Evolutionary conservation across 1,139 yeast species (phyloP).

Genomic region (Hyphopichia khmerensis): DNA sequence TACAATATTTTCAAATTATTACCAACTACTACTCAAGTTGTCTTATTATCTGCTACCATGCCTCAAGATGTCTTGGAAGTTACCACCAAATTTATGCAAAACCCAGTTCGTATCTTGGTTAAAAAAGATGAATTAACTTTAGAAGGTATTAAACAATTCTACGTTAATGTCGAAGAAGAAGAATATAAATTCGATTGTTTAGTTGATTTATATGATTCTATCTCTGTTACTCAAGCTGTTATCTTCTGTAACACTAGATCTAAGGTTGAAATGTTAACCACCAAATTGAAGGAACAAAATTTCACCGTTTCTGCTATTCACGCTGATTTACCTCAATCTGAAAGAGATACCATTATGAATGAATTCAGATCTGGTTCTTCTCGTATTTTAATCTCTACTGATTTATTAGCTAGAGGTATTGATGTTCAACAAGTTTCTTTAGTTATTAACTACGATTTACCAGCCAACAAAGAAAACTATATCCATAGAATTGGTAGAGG

Average conservation of each 20-base stretch:
- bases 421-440: constrained; percentile 99
- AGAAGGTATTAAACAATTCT: constrained; percentile 98
- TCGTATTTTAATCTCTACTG: constrained; percentile 94
- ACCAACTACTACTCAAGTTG: constrained; percentile 95
- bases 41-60: constrained; percentile 95
- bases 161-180: constrained; percentile 91
- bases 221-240: constrained; percentile 98
- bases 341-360: constrained; percentile 97
- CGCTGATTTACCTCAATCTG: constrained; percentile 95
- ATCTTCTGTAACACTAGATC: constrained; percentile 99
- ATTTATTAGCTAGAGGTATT: constrained; percentile 98
- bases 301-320: constrained; percentile 97
- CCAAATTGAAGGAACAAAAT: constrained; percentile 79
- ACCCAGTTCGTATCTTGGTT: constrained; percentile 95
- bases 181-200: constrained; percentile 92
- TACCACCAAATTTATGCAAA: constrained; percentile 94
- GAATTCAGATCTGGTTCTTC: constrained; percentile 99
- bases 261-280: constrained; percentile 93
- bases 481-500: constrained; percentile 99
- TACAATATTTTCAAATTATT: constrained; percentile 93
- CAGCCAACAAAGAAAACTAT: constrained; percentile 96
- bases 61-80: constrained; percentile 97
- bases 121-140: constrained; percentile 97
- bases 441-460: constrained; percentile 97
- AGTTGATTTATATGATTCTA: constrained; percentile 95